These are phyloP conservation scores for Pichiaceae sp. DNA, from an alignment of 1,139 yeast genomes.

Conservation along the genomic window DNA sequence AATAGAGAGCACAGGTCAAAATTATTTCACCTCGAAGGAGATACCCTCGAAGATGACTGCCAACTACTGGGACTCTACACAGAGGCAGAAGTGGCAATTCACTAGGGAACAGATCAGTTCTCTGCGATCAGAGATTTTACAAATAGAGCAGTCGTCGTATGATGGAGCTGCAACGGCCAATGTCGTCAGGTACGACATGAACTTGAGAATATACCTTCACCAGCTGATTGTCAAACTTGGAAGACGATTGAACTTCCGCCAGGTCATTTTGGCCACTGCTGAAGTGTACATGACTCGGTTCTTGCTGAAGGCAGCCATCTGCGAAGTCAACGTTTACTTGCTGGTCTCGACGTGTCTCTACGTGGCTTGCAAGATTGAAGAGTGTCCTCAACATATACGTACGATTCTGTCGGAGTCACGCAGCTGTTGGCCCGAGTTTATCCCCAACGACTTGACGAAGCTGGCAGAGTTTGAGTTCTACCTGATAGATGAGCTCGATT, in stretches of 20 bases:
- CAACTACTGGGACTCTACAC: conserved; percentile 63
- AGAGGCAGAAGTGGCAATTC: conserved; percentile 54
- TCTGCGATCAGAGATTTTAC: conserved; percentile 24
- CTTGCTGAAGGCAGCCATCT: conserved; percentile 59
- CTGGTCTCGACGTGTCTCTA: conserved; percentile 80
- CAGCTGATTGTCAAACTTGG: conserved; percentile 69
- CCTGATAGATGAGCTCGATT: conserved; percentile 79
- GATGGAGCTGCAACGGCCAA: conserved; percentile 4
- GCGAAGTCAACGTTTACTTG: conserved; percentile 76
- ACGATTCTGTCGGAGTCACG: conserved; percentile 79
- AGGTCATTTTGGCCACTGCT: conserved; percentile 81
- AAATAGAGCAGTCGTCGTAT: conserved; percentile 16
- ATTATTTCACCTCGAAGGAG: no score
- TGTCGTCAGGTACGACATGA: conserved; percentile 42
- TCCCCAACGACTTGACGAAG: conserved; percentile 85
- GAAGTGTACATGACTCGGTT: conserved; percentile 76
- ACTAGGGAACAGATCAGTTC: conserved; percentile 35
- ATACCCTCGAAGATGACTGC: conserved; percentile 60
- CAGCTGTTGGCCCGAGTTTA: conserved; percentile 88
- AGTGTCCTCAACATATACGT: conserved; percentile 89
- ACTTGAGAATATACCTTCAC: conserved; percentile 62
- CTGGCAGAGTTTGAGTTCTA: conserved; percentile 97
- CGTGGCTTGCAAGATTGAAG: conserved; percentile 89
- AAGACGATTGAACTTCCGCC: conserved; percentile 66
- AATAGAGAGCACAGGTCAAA: no score